Conservation (phyloP, 2,329 filamentous ascomycete species). For the Cladosporium halotolerans region DNA sequence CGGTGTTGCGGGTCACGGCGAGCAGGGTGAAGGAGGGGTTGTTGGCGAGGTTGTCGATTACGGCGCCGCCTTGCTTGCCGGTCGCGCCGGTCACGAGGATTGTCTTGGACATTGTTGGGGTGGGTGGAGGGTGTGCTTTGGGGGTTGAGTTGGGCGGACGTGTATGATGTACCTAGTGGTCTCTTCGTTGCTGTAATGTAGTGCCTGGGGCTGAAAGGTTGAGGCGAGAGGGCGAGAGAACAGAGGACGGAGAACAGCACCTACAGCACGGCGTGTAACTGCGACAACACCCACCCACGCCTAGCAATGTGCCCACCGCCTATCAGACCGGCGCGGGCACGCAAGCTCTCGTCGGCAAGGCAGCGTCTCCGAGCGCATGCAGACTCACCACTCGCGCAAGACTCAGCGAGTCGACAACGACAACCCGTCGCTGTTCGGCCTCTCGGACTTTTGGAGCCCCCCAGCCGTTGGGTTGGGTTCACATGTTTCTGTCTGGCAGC, state of each 20-base stretch:
- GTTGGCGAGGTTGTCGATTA: slow-evolving; percentile 34
- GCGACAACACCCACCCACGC: slow-evolving; percentile 5
- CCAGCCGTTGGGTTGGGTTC: too few species aligned
- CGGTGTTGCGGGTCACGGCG: slow-evolving; percentile 50
- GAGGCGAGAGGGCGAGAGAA: neutral
- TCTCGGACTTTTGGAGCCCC: slow-evolving; percentile 2
- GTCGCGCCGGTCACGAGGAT: slow-evolving; percentile 43
- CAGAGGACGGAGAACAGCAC: neutral
- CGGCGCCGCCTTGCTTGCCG: slow-evolving; percentile 41
- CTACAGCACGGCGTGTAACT: neutral
- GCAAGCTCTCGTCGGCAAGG: neutral
- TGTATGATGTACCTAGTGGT: too few species aligned
- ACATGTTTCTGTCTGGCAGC: too few species aligned
- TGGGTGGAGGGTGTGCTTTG: too few species aligned
- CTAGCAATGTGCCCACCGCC: neutral
- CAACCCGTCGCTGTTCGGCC: neutral
- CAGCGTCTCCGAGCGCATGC: neutral
- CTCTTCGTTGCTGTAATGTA: too few species aligned
- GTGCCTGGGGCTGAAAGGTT: neutral
- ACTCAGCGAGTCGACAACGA: neutral
- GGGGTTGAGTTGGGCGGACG: too few species aligned
- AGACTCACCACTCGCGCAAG: neutral
- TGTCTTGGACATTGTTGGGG: slow-evolving; percentile 29
- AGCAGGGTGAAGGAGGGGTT: slow-evolving; percentile 44
- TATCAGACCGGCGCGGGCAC: neutral